Conservation (phyloP, 164 flowering plant species). For the Berberis vulgaris region DNA sequence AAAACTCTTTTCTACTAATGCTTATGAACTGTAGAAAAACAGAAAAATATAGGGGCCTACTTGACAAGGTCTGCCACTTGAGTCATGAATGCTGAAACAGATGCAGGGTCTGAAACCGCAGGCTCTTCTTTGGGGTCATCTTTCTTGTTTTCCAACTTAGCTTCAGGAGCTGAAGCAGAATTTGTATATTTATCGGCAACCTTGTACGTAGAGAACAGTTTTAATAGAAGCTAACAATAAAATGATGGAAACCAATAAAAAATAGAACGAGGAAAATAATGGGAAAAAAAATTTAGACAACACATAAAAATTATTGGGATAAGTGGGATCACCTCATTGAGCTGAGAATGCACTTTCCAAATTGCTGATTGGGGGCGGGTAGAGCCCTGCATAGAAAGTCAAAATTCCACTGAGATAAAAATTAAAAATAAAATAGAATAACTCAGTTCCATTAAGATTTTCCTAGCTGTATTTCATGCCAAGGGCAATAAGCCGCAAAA, state of each 20-base stretch:
- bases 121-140: conserved; percentile 22
- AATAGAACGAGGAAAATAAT: neutral
- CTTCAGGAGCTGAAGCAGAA: conserved; percentile 19
- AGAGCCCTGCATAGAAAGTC: neutral
- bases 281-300: neutral
- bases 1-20: neutral
- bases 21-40: too few species aligned
- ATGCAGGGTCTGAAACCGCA: neutral
- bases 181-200: conserved; percentile 46
- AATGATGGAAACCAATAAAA: neutral
- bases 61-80: neutral
- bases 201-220: conserved; percentile 16
- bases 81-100: neutral
- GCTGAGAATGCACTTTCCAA: conserved; percentile 3
- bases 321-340: neutral
- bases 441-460: neutral
- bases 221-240: neutral
- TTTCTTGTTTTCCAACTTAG: conserved; percentile 22
- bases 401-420: neutral
- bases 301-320: neutral
- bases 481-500: too few species aligned
- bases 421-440: too few species aligned
- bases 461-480: too few species aligned
- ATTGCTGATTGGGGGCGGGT: neutral
- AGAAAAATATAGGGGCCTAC: neutral